Evolutionary conservation across 352 stramenopile genomes (phyloP).

Genomic region (Globisporangium yorkense): DNA sequence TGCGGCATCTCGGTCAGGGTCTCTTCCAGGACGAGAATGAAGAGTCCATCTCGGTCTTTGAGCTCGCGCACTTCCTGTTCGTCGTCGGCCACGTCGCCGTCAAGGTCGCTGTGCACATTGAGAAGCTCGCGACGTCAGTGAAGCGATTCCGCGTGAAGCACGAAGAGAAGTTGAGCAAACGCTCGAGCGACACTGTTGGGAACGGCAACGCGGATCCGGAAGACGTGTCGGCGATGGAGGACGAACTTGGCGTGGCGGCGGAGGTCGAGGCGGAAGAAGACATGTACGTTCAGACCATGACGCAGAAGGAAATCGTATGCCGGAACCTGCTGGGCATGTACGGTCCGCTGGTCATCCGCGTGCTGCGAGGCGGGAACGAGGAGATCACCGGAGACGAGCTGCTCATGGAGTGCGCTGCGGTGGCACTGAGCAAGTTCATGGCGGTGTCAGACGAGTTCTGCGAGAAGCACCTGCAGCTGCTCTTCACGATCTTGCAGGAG

Average conservation of each 20-base stretch:
- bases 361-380: slow-evolving; percentile 61
- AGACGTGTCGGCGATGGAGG: slow-evolving; percentile 87
- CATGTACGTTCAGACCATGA: slow-evolving; percentile 88
- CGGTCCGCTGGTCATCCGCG: slow-evolving; percentile 84
- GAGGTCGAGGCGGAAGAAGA: slow-evolving; percentile 89
- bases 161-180: slow-evolving; percentile 54
- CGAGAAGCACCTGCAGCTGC: slow-evolving; percentile 91
- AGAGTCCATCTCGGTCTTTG: slow-evolving; percentile 57
- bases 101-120: slow-evolving; percentile 92
- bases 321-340: slow-evolving; percentile 91
- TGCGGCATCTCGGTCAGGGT: slow-evolving; percentile 53
- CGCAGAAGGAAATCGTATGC: slow-evolving; percentile 90
- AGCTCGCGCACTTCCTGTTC: slow-evolving; percentile 94
- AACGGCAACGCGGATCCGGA: slow-evolving; percentile 28
- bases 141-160: slow-evolving; percentile 85
- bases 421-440: slow-evolving; percentile 98
- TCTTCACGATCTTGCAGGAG: slow-evolving; percentile 92
- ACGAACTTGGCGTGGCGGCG: slow-evolving; percentile 89
- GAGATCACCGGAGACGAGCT: slow-evolving; percentile 64
- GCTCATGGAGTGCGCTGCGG: slow-evolving; percentile 89
- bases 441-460: slow-evolving; percentile 95
- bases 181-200: slow-evolving; percentile 13
- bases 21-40: slow-evolving; percentile 54
- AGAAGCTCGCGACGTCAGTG: slow-evolving; percentile 81
- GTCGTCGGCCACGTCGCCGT: slow-evolving; percentile 94